Evolutionary conservation across 345 rosid genomes (phyloP).

Genomic region (rapeseed (Brassica napus)): DNA sequence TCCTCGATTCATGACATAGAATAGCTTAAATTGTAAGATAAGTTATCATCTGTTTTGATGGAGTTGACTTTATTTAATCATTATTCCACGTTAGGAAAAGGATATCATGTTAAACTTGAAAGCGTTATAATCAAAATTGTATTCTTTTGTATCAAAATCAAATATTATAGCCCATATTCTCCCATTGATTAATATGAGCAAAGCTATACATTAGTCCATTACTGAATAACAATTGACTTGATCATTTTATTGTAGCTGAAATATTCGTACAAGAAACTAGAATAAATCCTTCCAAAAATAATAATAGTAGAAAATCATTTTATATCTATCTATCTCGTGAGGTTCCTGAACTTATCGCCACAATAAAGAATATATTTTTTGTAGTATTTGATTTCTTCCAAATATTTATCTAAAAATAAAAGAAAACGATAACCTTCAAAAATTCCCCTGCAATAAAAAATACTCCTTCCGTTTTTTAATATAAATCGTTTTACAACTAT

Average conservation of each 20-base stretch:
- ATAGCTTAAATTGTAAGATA: neutral
- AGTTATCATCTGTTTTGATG: neutral
- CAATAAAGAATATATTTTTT: neutral
- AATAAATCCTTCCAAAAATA: neutral
- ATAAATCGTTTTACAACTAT: no score
- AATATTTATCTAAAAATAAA: slow-evolving; percentile 7
- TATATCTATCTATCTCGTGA: neutral
- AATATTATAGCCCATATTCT: neutral
- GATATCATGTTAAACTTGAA: neutral
- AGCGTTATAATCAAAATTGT: neutral
- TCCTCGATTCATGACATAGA: neutral
- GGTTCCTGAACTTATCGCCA: slow-evolving; percentile 8
- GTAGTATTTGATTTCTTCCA: neutral
- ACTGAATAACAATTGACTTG: neutral
- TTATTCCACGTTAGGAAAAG: neutral
- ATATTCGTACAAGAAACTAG: neutral
- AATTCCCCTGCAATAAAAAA: neutral
- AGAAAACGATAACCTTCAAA: slow-evolving; percentile 38
- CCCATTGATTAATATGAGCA: neutral
- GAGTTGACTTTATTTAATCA: neutral
- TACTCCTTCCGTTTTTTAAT: no score
- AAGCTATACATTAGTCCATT: neutral
- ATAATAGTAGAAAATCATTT: neutral
- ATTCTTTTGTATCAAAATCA: neutral
- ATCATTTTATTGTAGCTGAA: neutral